Evolutionary conservation across 257 asterid genomes (phyloP).

Genomic region (Buddleja alternifolia): DNA sequence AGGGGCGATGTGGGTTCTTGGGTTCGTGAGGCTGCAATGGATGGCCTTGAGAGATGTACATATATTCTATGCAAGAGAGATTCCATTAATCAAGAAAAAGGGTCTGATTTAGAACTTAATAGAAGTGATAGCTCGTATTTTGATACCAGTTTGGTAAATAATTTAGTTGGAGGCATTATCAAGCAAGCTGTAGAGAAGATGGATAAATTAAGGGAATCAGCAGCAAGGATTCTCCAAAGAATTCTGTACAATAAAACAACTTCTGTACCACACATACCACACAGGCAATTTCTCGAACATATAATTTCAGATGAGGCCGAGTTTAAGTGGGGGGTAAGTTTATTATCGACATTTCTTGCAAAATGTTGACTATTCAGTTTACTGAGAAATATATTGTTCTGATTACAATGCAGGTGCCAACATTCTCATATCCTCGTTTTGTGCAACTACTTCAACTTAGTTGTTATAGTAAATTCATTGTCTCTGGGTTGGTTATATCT

Average conservation of each 20-base stretch:
- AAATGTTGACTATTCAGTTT: slow-evolving; percentile 21
- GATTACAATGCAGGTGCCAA: slow-evolving; percentile 69
- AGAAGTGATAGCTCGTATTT: slow-evolving; percentile 47
- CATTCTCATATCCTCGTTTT: slow-evolving; percentile 77
- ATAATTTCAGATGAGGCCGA: slow-evolving; percentile 63
- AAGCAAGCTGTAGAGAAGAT: slow-evolving; percentile 97
- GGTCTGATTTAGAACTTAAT: slow-evolving; percentile 34
- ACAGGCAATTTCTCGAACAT: slow-evolving; percentile 64
- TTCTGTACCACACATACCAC: slow-evolving; percentile 67
- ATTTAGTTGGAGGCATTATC: slow-evolving; percentile 65
- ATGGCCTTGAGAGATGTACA: slow-evolving; percentile 88
- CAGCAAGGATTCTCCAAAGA: slow-evolving; percentile 80
- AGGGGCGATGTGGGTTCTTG: slow-evolving; percentile 99
- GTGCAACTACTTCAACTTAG: slow-evolving; percentile 68
- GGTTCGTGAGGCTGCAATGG: slow-evolving; percentile 98
- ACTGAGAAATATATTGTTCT: slow-evolving; percentile 28
- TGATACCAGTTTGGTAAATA: slow-evolving; percentile 63
- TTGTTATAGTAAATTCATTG: slow-evolving; percentile 73
- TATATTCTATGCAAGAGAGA: slow-evolving; percentile 76
- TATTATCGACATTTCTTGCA: slow-evolving; percentile 8
- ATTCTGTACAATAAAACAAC: slow-evolving; percentile 58
- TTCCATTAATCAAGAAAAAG: slow-evolving; percentile 37
- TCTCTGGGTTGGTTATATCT: slow-evolving; percentile 86
- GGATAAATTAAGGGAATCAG: slow-evolving; percentile 87
- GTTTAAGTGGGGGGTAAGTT: slow-evolving; percentile 83